Conservation (phyloP, 2,329 filamentous ascomycete species). For the Fusarium sp. region DNA sequence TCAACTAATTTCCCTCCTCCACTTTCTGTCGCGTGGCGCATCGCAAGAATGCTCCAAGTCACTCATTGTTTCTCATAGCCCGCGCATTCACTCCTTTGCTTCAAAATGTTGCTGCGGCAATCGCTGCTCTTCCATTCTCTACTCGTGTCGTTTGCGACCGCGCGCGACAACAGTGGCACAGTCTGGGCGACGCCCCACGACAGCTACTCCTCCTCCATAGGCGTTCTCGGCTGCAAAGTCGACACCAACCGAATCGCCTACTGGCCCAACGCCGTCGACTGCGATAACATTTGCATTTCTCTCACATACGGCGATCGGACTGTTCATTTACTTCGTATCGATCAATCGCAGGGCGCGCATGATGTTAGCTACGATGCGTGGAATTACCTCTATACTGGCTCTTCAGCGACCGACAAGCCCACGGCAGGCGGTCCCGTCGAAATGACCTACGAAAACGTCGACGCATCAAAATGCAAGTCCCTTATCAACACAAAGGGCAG, state of each 20-base stretch:
- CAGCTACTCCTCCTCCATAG: constrained; percentile 67
- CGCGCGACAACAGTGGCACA: constrained; percentile 27
- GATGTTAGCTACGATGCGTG: constrained; percentile 71
- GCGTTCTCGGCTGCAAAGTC: constrained; percentile 70
- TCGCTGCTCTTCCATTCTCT: constrained; percentile 25
- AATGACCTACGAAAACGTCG: constrained; percentile 60
- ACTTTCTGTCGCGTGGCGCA: constrained; percentile 19
- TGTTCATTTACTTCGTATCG: constrained; percentile 69
- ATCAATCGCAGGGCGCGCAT: constrained; percentile 66
- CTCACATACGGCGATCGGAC: constrained; percentile 61
- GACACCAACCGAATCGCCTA: constrained; percentile 70
- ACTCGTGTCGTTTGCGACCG: constrained; percentile 4
- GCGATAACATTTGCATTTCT: constrained; percentile 66
- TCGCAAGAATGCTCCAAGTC: constrained; percentile 42
- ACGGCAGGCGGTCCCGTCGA: constrained; percentile 59
- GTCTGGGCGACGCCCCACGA: constrained; percentile 64
- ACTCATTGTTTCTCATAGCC: constrained; percentile 20
- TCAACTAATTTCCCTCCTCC: constrained; percentile 1
- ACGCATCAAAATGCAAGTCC: constrained; percentile 57
- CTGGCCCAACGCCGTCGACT: constrained; percentile 66
- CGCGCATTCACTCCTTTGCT: background rate
- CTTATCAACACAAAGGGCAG: constrained; percentile 59
- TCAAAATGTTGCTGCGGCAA: constrained; percentile 22
- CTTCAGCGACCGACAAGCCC: constrained; percentile 59
- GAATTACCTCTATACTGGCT: constrained; percentile 66